phyloP scores from a whole-genome alignment of 495 filamentous ascomycete genomes.

The Tetracladium setigerum region DNA sequence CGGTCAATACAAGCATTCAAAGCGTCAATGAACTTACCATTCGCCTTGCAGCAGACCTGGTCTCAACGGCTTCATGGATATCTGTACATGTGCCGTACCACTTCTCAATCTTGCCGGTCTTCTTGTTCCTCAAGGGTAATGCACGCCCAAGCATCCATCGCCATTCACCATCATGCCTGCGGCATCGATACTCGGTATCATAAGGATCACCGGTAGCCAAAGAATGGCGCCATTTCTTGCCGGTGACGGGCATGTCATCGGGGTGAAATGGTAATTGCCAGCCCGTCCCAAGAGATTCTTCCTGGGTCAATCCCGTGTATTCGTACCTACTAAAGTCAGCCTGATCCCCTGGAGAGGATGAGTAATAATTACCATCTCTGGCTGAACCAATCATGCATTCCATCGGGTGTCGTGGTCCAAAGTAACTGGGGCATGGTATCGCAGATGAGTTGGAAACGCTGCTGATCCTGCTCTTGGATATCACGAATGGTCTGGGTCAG shows the following conservation, averaged over 20 bases:
- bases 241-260: conserved; percentile 48
- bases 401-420: conserved; percentile 56
- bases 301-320: conserved; percentile 55
- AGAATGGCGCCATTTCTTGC: conserved; percentile 46
- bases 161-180: conserved; percentile 53
- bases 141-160: conserved; percentile 66
- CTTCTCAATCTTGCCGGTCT: conserved; percentile 54
- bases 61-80: conserved; percentile 55
- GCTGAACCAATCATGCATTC: conserved; percentile 58
- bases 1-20: not conserved
- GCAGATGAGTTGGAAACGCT: conserved; percentile 60
- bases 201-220: conserved; percentile 58
- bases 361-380: conserved; percentile 39
- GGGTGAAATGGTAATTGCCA: conserved; percentile 39
- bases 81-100: conserved; percentile 72
- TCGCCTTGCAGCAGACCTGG: conserved; percentile 48
- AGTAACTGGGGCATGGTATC: conserved; percentile 64
- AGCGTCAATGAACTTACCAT: conserved; percentile 21
- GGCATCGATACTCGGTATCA: conserved; percentile 58
- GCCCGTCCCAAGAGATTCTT: conserved; percentile 35
- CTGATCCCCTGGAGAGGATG: not conserved
- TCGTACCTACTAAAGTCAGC: conserved; percentile 35
- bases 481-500: conserved; percentile 47
- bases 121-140: conserved; percentile 50
- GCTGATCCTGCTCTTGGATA: conserved; percentile 55